These are phyloP conservation scores for Phytophthora melonis DNA, from an alignment of 352 stramenopile genomes.

Conservation along the genomic window DNA sequence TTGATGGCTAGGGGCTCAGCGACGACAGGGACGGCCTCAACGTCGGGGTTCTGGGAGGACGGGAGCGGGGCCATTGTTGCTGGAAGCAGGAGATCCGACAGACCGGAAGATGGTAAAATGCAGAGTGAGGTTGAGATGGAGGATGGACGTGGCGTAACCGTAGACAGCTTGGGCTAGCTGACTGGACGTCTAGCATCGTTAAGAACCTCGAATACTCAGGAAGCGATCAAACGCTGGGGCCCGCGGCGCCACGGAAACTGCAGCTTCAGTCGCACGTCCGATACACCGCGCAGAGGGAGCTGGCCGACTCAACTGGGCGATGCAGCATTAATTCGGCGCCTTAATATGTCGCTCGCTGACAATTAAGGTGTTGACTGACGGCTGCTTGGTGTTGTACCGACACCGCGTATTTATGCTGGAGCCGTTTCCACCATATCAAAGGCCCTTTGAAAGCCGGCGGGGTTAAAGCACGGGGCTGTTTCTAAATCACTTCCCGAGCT, in stretches of 20 bases:
- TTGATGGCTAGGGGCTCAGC: conserved; percentile 20
- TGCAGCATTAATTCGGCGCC: conserved; percentile 11
- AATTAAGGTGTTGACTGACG: conserved; percentile 3
- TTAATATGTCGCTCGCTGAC: conserved; percentile 9
- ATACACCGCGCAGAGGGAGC: conserved; percentile 1
- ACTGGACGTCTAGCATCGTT: conserved; percentile 9
- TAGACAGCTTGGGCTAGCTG: neutral
- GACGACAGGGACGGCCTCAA: conserved; percentile 10
- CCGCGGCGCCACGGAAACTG: conserved; percentile 12
- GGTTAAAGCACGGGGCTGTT: neutral
- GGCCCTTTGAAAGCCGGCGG: too few relatives aligned
- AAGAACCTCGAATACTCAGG: conserved; percentile 25
- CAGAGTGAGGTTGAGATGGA: conserved; percentile 11
- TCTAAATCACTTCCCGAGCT: neutral
- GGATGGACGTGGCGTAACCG: neutral
- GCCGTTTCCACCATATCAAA: neutral
- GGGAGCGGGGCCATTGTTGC: conserved; percentile 20
- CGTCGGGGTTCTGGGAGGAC: conserved; percentile 21
- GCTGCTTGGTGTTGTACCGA: conserved; percentile 15
- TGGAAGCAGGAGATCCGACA: conserved; percentile 1
- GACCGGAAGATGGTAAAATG: conserved; percentile 19
- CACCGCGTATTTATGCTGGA: conserved; percentile 18
- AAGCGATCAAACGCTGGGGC: conserved; percentile 17
- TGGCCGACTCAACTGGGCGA: conserved; percentile 6
- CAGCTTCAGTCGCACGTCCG: conserved; percentile 18